Percentiles rank a stretch among this genome's conserved stretches.
Conservation (phyloP, 1,139 yeast species). For the Debaryomycetaceae sp. region DNA sequence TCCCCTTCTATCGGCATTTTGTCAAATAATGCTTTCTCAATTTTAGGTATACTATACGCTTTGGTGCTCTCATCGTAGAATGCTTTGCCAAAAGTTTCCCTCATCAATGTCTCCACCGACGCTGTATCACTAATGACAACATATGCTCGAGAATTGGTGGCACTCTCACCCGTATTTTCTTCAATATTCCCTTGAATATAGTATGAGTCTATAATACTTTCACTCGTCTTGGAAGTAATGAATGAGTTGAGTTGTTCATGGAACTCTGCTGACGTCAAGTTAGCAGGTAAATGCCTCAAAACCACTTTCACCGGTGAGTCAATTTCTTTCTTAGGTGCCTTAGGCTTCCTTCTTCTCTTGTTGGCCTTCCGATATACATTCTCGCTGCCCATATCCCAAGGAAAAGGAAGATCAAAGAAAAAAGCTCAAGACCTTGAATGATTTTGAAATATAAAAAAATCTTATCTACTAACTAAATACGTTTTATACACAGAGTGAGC, state of each 20-base stretch:
- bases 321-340: no score
- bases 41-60: constrained; percentile 22
- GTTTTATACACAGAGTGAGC: not conserved
- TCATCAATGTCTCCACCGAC: constrained; percentile 12
- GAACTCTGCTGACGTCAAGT: constrained; percentile 15
- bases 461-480: not conserved
- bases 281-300: constrained; percentile 19
- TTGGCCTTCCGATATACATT: not conserved
- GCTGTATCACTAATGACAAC: constrained; percentile 15
- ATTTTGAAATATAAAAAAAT: not conserved
- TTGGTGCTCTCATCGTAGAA: constrained; percentile 18
- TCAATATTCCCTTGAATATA: constrained; percentile 19
- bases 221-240: constrained; percentile 1
- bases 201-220: constrained; percentile 11
- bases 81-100: constrained; percentile 16
- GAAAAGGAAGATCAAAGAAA: not conserved
- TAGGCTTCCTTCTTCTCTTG: not conserved
- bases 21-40: constrained; percentile 21
- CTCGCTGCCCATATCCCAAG: not conserved
- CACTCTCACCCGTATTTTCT: constrained; percentile 20
- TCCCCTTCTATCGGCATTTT: constrained; percentile 17
- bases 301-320: constrained; percentile 9
- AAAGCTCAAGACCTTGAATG: not conserved
- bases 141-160: constrained; percentile 28
- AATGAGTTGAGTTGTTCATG: constrained; percentile 13